Percentiles rank a stretch among this genome's conserved stretches.
Conservation (phyloP, 1,139 yeast genomes). For the Suhomyces chickasaworum region DNA sequence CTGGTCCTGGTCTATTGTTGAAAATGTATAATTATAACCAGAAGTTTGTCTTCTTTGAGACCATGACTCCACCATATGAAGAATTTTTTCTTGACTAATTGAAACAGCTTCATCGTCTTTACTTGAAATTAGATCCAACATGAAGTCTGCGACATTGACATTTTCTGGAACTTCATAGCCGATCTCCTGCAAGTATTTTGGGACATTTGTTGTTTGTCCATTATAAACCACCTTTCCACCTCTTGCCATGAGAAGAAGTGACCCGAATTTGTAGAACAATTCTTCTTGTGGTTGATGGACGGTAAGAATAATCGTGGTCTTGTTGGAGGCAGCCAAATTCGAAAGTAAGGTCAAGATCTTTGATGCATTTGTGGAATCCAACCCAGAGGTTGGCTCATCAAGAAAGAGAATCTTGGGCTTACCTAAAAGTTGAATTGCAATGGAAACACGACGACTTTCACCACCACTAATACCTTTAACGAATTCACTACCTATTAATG, state of each 20-base stretch:
- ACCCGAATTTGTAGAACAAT: slow-evolving; percentile 25
- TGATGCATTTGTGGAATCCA: slow-evolving; percentile 27
- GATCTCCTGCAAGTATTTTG: slow-evolving; percentile 16
- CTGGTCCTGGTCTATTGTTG: background rate
- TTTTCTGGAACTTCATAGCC: slow-evolving; percentile 19
- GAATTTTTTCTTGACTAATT: slow-evolving; percentile 17
- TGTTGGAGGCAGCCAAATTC: slow-evolving; percentile 19
- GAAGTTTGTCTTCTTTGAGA: background rate
- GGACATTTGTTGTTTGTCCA: slow-evolving; percentile 19
- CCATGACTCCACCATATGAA: slow-evolving; percentile 20
- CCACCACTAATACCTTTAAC: slow-evolving; percentile 31
- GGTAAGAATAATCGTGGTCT: slow-evolving; percentile 27
- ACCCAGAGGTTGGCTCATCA: slow-evolving; percentile 32
- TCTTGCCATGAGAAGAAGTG: slow-evolving; percentile 25
- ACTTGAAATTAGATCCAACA: slow-evolving; percentile 22
- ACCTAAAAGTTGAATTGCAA: slow-evolving; percentile 28
- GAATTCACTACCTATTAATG: slow-evolving; percentile 23
- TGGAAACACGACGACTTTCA: slow-evolving; percentile 29
- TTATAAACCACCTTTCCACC: slow-evolving; percentile 27
- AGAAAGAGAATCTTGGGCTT: slow-evolving; percentile 28
- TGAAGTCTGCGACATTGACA: slow-evolving; percentile 23
- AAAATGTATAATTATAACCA: background rate
- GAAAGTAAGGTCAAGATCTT: slow-evolving; percentile 22
- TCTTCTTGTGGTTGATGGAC: slow-evolving; percentile 30
- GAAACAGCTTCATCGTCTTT: slow-evolving; percentile 17